These are phyloP conservation scores for Combretum micranthum DNA, from an alignment of 345 rosid genomes.

Conservation along the genomic window DNA sequence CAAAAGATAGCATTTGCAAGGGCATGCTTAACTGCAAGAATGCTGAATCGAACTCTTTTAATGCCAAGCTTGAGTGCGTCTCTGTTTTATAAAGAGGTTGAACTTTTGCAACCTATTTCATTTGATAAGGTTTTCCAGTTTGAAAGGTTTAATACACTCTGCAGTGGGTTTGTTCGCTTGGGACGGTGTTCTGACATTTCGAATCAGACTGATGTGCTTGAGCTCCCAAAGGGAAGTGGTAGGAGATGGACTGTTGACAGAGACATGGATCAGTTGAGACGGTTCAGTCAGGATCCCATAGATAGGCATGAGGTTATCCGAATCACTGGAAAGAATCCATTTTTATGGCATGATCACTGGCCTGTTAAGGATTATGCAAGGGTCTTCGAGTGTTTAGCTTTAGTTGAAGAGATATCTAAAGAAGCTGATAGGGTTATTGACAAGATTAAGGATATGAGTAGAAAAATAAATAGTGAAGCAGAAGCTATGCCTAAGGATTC, in stretches of 20 bases:
- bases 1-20: slow-evolving; percentile 98
- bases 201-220: slow-evolving; percentile 34
- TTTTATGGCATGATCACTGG: slow-evolving; percentile 99
- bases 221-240: slow-evolving; percentile 87
- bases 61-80: slow-evolving; percentile 96
- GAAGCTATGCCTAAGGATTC: slow-evolving; percentile 7
- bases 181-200: slow-evolving; percentile 49
- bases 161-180: slow-evolving; percentile 64
- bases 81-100: slow-evolving; percentile 83
- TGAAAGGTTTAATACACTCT: slow-evolving; percentile 62
- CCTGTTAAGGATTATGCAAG: slow-evolving; percentile 80
- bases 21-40: slow-evolving; percentile 82
- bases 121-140: slow-evolving; percentile 76
- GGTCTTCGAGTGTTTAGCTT: slow-evolving; percentile 75
- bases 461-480: slow-evolving; percentile 17
- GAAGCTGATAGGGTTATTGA: slow-evolving; percentile 79
- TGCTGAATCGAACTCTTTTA: slow-evolving; percentile 79
- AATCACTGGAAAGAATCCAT: slow-evolving; percentile 75
- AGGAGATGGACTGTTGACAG: slow-evolving; percentile 84
- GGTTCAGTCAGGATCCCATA: slow-evolving; percentile 23
- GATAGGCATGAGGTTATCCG: slow-evolving; percentile 65
- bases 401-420: slow-evolving; percentile 58
- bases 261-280: slow-evolving; percentile 67
- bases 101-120: slow-evolving; percentile 65
- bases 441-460: slow-evolving; percentile 60